Evolutionary conservation across 1,284 basidiomycete genomes (phyloP).

Genomic region (Sporisorium scitamineum): DNA sequence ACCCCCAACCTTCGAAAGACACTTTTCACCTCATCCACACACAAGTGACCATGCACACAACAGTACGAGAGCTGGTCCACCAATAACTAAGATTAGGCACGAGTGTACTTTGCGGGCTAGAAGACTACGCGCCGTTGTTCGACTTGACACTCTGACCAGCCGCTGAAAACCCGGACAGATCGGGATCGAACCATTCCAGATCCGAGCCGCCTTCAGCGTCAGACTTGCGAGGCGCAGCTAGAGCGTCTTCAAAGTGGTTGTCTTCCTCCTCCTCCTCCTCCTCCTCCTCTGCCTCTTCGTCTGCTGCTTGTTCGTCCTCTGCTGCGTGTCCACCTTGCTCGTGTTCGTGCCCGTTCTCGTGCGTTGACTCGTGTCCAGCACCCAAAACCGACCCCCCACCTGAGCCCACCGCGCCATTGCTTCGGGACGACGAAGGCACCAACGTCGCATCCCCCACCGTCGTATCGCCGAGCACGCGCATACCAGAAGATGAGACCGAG

Average conservation of each 20-base stretch:
- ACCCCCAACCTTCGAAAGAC: too few relatives aligned
- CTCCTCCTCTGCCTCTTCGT: slow-evolving; percentile 10
- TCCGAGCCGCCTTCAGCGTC: slow-evolving; percentile 13
- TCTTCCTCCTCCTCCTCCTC: slow-evolving; percentile 2
- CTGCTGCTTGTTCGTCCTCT: slow-evolving; percentile 13
- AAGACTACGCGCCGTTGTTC: background rate
- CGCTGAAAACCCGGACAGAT: slow-evolving; percentile 44
- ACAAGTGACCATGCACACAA: too few relatives aligned
- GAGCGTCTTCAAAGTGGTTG: slow-evolving; percentile 9
- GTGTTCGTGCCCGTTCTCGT: background rate
- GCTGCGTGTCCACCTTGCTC: background rate
- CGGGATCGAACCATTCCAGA: slow-evolving; percentile 58
- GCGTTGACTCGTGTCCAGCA: too few relatives aligned
- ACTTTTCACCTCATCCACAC: too few relatives aligned
- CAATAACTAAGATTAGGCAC: too few relatives aligned
- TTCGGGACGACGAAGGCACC: slow-evolving; percentile 4
- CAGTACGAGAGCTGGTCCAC: background rate
- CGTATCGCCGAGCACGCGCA: slow-evolving; percentile 5
- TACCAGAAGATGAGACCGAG: slow-evolving; percentile 19
- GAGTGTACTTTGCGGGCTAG: too few relatives aligned
- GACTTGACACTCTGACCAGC: slow-evolving; percentile 29
- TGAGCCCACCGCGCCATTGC: background rate
- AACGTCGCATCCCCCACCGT: slow-evolving; percentile 26
- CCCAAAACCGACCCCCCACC: background rate
- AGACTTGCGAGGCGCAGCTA: background rate